Evolutionary conservation across 805 yeast genomes (phyloP), one percentile per base, ranked within the genome.

Genomic region (Saccharomycopsis vini): DNA sequence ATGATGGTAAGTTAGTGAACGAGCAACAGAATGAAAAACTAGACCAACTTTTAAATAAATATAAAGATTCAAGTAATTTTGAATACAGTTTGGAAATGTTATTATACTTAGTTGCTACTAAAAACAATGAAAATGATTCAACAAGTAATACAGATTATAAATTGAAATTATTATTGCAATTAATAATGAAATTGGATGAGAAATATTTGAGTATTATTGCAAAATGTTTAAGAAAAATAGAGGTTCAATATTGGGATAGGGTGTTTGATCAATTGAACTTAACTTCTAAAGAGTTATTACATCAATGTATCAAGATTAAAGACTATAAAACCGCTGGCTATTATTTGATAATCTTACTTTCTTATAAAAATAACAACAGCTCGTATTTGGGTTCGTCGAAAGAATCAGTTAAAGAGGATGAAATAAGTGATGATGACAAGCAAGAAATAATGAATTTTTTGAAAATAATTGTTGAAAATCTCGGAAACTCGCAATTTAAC

Each of bases 141-240:
- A 12, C 15, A 4, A 22, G n/a, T 6, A 42, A 41, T n/a, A 28
- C 39, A 6, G 48, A 50, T 23, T 32, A 32, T 16, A 44, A 43
- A 12, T 31, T 52, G 6, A 24, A 52, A n/a, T 31, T 49, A 3
- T 35, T 56, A 7, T 44, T 57, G 15, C 33, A 47, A 5, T 35
- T 59, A 22, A 47, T 62, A 19, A 52, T 54, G 32, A 34, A 51
- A 5, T 54, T 55, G 39, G 54, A 53, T 12, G 21, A 50, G 2
- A 44, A 47, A 38, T 57, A 54, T 34, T 42, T 59, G 10, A 53
- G 55, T 13, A 64, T 72, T 21, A 65, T 65, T 42, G 69, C 73
- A 16, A 71, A 69, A 45, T 72, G 76, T 53, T 60, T 73, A 43
- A 54, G 79, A 38, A 73, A 73, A 47, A 71, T 73, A n/a, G 79